phyloP scores from a whole-genome alignment of 805 yeast genomes.

The Wickerhamomyces xylosicus region DNA sequence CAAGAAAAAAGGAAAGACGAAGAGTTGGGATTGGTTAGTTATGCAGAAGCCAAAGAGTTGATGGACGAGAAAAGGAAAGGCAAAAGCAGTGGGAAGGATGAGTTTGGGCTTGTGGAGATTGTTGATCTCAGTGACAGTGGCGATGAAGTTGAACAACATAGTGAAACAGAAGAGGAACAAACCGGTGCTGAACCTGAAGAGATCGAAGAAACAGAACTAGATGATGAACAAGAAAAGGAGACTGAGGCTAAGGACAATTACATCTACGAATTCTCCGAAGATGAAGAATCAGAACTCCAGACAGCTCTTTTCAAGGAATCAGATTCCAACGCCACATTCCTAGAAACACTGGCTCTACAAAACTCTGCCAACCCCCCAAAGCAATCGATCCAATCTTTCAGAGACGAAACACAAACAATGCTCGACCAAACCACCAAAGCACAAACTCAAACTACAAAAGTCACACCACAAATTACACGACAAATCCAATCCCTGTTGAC shows the following conservation, averaged over 20 bases:
- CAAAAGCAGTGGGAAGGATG: slow-evolving; percentile 3
- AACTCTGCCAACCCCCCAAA: background rate
- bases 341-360: background rate
- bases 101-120: slow-evolving; percentile 2
- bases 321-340: background rate
- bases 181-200: slow-evolving; percentile 33
- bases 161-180: no score
- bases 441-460: slow-evolving; percentile 25
- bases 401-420: background rate
- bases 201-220: slow-evolving; percentile 11
- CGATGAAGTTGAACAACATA: no score
- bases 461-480: slow-evolving; percentile 71
- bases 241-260: slow-evolving; percentile 15
- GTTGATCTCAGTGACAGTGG: background rate
- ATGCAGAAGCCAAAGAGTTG: background rate
- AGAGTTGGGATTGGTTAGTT: background rate
- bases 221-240: slow-evolving; percentile 1
- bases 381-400: background rate
- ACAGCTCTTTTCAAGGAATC: slow-evolving; percentile 39
- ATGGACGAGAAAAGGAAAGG: slow-evolving; percentile 1
- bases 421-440: background rate
- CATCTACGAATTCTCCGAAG: slow-evolving; percentile 64
- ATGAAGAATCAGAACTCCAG: slow-evolving; percentile 62
- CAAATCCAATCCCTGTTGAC: slow-evolving; percentile 86
- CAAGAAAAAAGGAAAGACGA: background rate